Base-by-base conservation (phyloP, 2,329 filamentous ascomycete genomes). In the Aspergillus sp. region DNA sequence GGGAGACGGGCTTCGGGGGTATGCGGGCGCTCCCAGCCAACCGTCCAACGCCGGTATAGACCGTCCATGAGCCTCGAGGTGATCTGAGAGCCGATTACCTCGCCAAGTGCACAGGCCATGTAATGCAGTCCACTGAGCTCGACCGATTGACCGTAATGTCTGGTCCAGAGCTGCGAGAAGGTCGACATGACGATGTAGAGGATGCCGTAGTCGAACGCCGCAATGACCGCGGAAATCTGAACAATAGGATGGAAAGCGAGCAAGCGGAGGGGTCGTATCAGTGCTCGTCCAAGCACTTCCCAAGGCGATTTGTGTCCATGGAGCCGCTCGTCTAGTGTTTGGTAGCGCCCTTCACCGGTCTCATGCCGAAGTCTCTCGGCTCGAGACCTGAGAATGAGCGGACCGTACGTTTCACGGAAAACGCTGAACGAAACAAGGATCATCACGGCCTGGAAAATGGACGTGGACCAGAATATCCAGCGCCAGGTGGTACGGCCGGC, bases 141-240 rank as follows among this genome's bases (percentile, higher is more conserved):
- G 2, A 81, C 71, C 0, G 77, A 76, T 61, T 85, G 73, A 30
- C 74, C 63, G 62, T 89, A 89, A 1, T 73, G 68, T 0, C 64
- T 61, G 2, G 70, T 76, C 82, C 83, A 89, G 0, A 89, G 73
- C 0, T 72, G 68, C 0, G 86, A 80, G 63, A 88, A 88, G 2
- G 82, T 87, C 0, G 83, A 82, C 0, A 88, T 77, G 6, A 84
- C 76, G 39, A 88, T 79, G 54, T 87, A 88, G 42, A 86, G 77
- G 2, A 86, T 68, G 0, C 85, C 85, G 60, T 86, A 87, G 5
- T 82, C 71, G 57, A 84, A 82, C 0, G 79, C 85, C 56, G 80
- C 79, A 58, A 85, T 80, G 3, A 81, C 24, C 0, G 83, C 75
- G 0, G 82, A 65, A 15, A 82, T 74, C 62, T 84, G 82, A 15